These are phyloP conservation scores for Tillandsia leiboldiana DNA, from an alignment of 176 grass and related monocot species.

Conservation along the genomic window DNA sequence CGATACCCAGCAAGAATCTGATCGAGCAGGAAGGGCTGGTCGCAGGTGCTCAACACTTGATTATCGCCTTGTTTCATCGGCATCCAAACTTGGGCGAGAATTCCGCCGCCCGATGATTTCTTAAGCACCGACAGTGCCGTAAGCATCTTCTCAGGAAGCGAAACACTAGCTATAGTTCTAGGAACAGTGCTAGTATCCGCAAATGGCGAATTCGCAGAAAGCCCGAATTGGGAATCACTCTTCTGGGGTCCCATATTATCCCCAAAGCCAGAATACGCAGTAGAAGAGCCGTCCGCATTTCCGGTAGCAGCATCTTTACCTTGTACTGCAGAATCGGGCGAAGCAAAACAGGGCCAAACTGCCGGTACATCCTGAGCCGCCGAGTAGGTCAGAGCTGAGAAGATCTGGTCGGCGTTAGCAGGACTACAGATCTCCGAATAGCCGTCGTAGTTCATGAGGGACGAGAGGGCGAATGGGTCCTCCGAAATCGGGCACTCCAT, in stretches of 20 bases:
- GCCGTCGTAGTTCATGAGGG: constrained; percentile 27
- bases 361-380: neutral
- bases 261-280: neutral
- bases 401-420: constrained; percentile 17
- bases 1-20: constrained; percentile 41
- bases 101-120: constrained; percentile 22
- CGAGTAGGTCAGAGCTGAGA: constrained; percentile 1
- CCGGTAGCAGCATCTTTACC: neutral
- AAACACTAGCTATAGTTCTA: constrained; percentile 11
- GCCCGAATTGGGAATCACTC: neutral
- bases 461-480: constrained; percentile 28
- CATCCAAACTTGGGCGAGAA: constrained; percentile 54
- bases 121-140: constrained; percentile 41
- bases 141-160: constrained; percentile 47
- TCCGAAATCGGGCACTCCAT: neutral
- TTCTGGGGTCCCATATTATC: constrained; percentile 15
- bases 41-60: constrained; percentile 34
- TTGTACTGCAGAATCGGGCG: neutral
- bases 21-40: constrained; percentile 54
- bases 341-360: constrained; percentile 11
- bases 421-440: constrained; percentile 24
- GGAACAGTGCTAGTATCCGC: constrained; percentile 7
- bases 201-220: neutral
- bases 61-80: constrained; percentile 38
- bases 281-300: neutral